Evolutionary conservation across 2,329 filamentous ascomycete genomes (phyloP).

Genomic region (Microdochium bolleyi): DNA sequence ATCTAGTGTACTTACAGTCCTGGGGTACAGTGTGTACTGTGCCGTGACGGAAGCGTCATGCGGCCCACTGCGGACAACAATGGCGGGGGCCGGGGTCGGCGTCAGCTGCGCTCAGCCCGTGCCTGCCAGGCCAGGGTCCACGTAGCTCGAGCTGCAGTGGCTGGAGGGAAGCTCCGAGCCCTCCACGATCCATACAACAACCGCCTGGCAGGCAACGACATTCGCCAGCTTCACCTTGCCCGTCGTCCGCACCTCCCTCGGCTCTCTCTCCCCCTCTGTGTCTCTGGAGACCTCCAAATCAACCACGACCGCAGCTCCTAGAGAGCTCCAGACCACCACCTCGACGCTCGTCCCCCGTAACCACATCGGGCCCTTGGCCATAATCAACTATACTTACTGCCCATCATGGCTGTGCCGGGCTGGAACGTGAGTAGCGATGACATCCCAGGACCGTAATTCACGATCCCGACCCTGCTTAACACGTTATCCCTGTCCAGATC

Average conservation of each 20-base stretch:
- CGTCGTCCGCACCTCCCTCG: background rate
- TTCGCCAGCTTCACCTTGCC: background rate
- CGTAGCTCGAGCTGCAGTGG: background rate
- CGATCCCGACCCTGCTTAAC: background rate
- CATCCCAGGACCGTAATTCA: too few species aligned
- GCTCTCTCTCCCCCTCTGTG: background rate
- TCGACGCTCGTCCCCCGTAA: background rate
- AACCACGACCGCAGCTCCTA: too few species aligned
- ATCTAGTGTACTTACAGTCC: background rate
- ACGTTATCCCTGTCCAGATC: constrained; percentile 25
- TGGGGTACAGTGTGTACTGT: background rate
- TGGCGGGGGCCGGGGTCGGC: background rate
- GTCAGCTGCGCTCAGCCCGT: background rate
- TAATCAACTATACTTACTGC: background rate
- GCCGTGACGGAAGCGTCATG: background rate
- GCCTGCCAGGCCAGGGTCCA: background rate
- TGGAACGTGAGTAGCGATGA: background rate
- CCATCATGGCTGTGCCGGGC: background rate
- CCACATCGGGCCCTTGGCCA: background rate
- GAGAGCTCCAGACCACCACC: background rate
- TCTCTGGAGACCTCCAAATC: too few species aligned
- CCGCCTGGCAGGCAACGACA: background rate
- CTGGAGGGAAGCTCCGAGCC: background rate
- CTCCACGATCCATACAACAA: background rate
- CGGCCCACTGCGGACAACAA: background rate